Evolutionary conservation across 2,329 filamentous ascomycete species (phyloP).

Genomic region (Penicillium sp.): DNA sequence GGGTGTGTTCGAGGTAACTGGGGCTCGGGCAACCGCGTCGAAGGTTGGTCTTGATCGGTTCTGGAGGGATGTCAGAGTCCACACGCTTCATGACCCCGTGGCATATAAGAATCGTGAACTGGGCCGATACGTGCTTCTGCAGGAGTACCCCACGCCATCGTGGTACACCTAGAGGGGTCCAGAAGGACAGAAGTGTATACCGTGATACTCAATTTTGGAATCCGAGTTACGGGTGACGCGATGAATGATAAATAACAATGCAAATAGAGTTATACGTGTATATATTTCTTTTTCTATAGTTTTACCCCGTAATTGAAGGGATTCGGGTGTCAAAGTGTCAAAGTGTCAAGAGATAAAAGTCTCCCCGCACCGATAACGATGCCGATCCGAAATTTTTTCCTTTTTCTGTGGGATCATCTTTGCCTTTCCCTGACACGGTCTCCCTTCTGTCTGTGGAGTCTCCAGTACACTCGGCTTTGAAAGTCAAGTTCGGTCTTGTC

Average conservation of each 20-base stretch:
- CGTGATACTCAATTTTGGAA: not conserved
- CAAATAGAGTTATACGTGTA: not conserved
- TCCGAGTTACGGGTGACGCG: not conserved
- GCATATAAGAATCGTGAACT: constrained; percentile 63
- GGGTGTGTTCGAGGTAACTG: constrained; percentile 62
- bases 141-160: constrained; percentile 54
- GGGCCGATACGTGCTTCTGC: constrained; percentile 54
- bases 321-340: not conserved
- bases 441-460: not conserved
- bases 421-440: not conserved
- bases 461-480: not conserved
- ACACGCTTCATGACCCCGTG: constrained; percentile 63
- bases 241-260: not conserved
- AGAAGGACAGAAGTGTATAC: not conserved
- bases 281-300: not conserved
- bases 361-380: constrained; percentile 10
- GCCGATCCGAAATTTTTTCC: constrained; percentile 15
- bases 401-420: constrained; percentile 9
- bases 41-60: constrained; percentile 61
- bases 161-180: constrained; percentile 54
- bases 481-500: not conserved
- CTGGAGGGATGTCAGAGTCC: constrained; percentile 63
- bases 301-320: not conserved
- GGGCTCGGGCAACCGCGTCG: constrained; percentile 53
- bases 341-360: constrained; percentile 2